phyloP scores from a whole-genome alignment of 768 basidiomycete genomes.

The Aureoboletus auriporus region DNA sequence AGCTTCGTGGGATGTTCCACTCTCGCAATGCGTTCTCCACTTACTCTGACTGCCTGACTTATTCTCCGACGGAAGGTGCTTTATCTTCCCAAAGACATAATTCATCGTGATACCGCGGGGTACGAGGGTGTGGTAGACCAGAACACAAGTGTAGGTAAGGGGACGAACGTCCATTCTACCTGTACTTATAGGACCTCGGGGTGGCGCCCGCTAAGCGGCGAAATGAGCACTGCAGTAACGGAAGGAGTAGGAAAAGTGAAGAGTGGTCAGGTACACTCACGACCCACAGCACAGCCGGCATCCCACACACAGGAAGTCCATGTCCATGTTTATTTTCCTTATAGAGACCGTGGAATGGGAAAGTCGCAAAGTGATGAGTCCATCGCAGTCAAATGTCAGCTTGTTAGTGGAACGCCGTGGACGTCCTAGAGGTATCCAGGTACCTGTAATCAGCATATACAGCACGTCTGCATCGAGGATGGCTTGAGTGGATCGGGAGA shows the following conservation, averaged over 20 bases:
- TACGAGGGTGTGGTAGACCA: neutral
- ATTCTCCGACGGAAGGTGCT: neutral
- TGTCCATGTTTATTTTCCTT: neutral
- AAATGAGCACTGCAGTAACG: neutral
- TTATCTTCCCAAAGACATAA: constrained; percentile 4
- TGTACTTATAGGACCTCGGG: neutral
- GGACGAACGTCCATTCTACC: neutral
- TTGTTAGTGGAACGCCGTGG: too few relatives aligned
- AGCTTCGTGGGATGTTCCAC: neutral
- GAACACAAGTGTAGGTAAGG: too few relatives aligned
- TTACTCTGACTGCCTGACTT: constrained; percentile 1
- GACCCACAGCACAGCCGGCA: neutral
- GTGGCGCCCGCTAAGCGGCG: neutral
- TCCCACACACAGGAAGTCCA: neutral
- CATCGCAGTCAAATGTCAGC: too few relatives aligned
- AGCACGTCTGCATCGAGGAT: too few relatives aligned
- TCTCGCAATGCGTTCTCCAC: neutral
- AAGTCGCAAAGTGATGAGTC: too few relatives aligned
- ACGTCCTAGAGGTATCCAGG: too few relatives aligned
- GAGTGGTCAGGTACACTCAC: neutral
- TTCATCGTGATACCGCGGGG: constrained; percentile 7
- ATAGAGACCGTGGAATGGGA: too few relatives aligned
- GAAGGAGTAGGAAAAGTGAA: neutral
- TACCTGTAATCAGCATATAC: too few relatives aligned
- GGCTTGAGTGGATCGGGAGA: too few relatives aligned